Evolutionary conservation across 495 filamentous ascomycete genomes (phyloP), one percentile per base, ranked within the genome.

Genomic region (Podospora anserina): DNA sequence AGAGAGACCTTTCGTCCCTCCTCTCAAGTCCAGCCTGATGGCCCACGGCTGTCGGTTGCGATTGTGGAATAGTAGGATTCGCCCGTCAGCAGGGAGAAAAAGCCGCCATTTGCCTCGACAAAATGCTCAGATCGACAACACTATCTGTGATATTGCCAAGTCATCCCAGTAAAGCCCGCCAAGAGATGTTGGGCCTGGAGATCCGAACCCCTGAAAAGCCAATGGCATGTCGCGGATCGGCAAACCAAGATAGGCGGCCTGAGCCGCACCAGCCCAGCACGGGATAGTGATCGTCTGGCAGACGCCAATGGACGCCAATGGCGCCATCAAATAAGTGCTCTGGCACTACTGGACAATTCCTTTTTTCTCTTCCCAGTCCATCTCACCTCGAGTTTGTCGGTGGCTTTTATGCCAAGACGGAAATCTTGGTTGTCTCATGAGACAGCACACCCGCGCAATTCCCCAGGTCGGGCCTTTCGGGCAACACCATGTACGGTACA

Each of bases 381-480:
- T 7, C 13, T 2, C 39, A 49, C 39, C 39, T 49, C 9, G 39
- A 49, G 9, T 6, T 49, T 49, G 39, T 16, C 39, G 11, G 39
- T 49, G 39, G 13, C 39, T 59, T 59, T 59, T 59, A 4, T 3
- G 56, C 39, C 59, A 61, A 61, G 59, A 28, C 59, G 59, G 59
- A 61, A 28, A 28, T 30, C 26, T 61, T 32, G 59, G 16, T 61
- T 59, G 56, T 59, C 26, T 59, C 19, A 59, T 18, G 56, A 20
- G 56, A 27, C 56, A 59, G 16, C 19, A 27, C 56, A 59, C 1
- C n/a, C 19, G 26, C 19, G 13, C 19, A 27, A 27, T 20, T 59
- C 56, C 56, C 28, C 55, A 58, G 34, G 28, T 34, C 61, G 61
- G 61, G 32, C 61, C 28, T 63, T 63, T 63, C 61, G 61, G 61